Evolutionary conservation across 2,329 filamentous ascomycete species (phyloP).

Genomic region (Ascochyta koolunga): DNA sequence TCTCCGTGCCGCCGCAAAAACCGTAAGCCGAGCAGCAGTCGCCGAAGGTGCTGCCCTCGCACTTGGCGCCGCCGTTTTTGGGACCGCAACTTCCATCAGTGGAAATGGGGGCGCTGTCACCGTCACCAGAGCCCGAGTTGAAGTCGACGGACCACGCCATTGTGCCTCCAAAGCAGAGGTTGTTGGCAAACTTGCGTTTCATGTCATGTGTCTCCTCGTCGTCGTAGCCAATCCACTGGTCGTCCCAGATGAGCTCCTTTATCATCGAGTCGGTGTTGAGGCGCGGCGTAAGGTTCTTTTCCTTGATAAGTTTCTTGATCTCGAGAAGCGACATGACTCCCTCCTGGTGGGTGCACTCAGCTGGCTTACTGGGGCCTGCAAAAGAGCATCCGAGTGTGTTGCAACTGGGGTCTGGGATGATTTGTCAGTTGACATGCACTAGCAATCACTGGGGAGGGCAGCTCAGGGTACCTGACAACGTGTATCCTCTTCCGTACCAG

Average conservation of each 20-base stretch:
- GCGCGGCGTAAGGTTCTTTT: conserved; percentile 25
- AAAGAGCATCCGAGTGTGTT: conserved; percentile 17
- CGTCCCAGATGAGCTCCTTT: conserved; percentile 41
- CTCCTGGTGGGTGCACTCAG: conserved; percentile 30
- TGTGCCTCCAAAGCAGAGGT: conserved; percentile 28
- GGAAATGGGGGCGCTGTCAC: too few relatives aligned
- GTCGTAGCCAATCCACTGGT: conserved; percentile 51
- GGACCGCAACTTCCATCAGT: too few relatives aligned
- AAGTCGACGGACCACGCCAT: conserved; percentile 30
- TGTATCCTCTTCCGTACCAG: conserved; percentile 52
- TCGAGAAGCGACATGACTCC: conserved; percentile 45
- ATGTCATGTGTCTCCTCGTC: conserved; percentile 46
- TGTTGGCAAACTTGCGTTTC: conserved; percentile 54
- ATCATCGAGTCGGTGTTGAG: conserved; percentile 36
- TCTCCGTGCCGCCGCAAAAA: too few relatives aligned
- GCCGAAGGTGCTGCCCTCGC: too few relatives aligned
- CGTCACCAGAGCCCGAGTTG: too few relatives aligned
- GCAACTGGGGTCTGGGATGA: conserved; percentile 21
- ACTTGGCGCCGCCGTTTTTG: too few relatives aligned
- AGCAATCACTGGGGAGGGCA: too few relatives aligned
- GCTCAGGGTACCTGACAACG: too few relatives aligned
- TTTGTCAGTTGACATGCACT: too few relatives aligned
- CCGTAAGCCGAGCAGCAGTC: too few relatives aligned
- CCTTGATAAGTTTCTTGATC: conserved; percentile 40
- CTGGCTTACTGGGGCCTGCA: conserved; percentile 15